Evolutionary conservation across 2,329 filamentous ascomycete species (phyloP).

Genomic region (Acrocalymma vagum): DNA sequence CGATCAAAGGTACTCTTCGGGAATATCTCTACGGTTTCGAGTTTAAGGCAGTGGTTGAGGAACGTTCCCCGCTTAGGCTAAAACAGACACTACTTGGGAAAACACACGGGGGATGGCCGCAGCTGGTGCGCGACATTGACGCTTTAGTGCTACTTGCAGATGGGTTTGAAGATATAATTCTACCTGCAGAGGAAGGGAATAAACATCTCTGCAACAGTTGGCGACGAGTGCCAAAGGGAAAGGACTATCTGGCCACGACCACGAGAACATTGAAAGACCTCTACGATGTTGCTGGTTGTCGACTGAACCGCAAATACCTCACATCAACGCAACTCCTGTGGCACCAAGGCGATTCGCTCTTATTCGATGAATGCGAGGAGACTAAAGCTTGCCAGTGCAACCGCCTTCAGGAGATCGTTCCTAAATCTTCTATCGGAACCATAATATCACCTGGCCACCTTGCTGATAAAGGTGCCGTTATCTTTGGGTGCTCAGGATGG

Average conservation of each 20-base stretch:
- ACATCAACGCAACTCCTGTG: conserved; percentile 20
- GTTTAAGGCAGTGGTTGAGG: conserved; percentile 24
- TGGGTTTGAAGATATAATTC: conserved; percentile 24
- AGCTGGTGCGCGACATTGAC: conserved; percentile 20
- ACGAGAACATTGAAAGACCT: conserved; percentile 16
- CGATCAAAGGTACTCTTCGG: conserved; percentile 5
- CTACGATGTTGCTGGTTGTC: conserved; percentile 22
- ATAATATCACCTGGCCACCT: conserved; percentile 10
- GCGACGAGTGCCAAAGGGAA: conserved; percentile 13
- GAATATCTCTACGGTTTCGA: conserved; percentile 19
- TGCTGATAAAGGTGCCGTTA: conserved; percentile 20
- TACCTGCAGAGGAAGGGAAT: conserved; percentile 7
- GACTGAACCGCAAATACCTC: conserved; percentile 16
- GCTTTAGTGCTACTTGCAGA: conserved; percentile 26
- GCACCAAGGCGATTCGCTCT: conserved; percentile 18
- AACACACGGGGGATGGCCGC: conserved; percentile 22
- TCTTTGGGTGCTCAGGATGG: conserved; percentile 18
- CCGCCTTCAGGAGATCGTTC: conserved; percentile 18
- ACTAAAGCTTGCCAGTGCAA: conserved; percentile 10
- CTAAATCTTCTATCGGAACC: conserved; percentile 11
- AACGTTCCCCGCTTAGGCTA: conserved; percentile 15
- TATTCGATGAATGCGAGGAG: conserved; percentile 16
- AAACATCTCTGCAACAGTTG: conserved; percentile 13
- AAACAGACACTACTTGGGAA: conserved; percentile 16
- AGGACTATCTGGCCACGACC: conserved; percentile 22